These are phyloP conservation scores for Colletotrichum cuscutae DNA, from an alignment of 2,329 filamentous ascomycete genomes.

Conservation along the genomic window DNA sequence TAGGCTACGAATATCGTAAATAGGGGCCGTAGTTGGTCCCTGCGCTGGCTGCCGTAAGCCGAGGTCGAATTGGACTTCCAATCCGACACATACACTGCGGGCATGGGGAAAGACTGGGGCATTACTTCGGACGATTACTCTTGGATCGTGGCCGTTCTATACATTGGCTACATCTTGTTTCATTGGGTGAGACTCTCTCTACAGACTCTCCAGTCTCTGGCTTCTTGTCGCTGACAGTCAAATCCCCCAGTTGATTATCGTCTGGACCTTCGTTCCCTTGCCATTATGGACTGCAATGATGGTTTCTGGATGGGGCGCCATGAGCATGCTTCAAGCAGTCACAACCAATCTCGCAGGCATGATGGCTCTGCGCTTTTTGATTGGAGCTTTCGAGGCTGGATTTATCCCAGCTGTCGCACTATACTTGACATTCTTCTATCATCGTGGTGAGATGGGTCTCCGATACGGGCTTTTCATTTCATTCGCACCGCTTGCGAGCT, in stretches of 20 bases:
- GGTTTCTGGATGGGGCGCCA: constrained; percentile 27
- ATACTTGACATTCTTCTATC: constrained; percentile 59
- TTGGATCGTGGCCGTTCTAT: constrained; percentile 25
- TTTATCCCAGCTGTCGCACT: constrained; percentile 54
- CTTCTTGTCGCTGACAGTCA: background rate
- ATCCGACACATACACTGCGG: constrained; percentile 33
- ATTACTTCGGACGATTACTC: constrained; percentile 30
- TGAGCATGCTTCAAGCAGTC: constrained; percentile 43
- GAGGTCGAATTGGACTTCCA: no score
- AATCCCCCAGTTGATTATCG: constrained; percentile 21
- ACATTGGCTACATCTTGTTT: constrained; percentile 23
- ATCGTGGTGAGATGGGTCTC: constrained; percentile 71
- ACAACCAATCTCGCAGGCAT: constrained; percentile 48
- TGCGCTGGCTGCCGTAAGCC: no score
- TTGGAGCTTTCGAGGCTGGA: constrained; percentile 56
- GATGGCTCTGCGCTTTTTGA: constrained; percentile 51
- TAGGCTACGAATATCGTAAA: no score
- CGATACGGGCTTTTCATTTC: constrained; percentile 78
- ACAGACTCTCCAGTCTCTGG: background rate
- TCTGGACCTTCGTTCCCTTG: constrained; percentile 37
- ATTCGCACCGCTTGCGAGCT: constrained; percentile 73
- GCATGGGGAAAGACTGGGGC: constrained; percentile 24
- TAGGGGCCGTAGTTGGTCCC: no score
- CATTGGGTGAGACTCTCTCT: background rate
- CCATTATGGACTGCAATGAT: constrained; percentile 34